Percentiles rank a stretch among this genome's conserved stretches.
These are phyloP conservation scores for Acanthamoeba healyi DNA, from an alignment of 208 protist species.

Conservation along the genomic window DNA sequence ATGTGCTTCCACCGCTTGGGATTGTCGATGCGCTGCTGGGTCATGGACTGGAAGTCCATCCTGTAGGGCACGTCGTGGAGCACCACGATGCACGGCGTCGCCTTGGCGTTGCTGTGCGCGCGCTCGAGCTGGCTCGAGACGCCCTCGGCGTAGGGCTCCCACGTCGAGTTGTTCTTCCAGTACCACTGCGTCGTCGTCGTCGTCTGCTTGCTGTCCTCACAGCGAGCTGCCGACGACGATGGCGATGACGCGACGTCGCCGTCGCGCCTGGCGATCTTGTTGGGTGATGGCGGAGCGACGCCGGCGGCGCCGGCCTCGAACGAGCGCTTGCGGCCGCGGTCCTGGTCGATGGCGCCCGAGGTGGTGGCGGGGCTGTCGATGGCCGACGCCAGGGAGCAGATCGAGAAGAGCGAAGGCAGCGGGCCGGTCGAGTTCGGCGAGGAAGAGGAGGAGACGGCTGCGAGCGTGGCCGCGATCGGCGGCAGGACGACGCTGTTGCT, in stretches of 20 bases:
- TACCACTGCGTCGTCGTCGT: background rate
- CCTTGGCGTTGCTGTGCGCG: background rate
- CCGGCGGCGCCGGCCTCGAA: background rate
- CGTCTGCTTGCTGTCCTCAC: background rate
- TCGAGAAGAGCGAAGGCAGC: constrained; percentile 15
- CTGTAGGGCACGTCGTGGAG: constrained; percentile 36
- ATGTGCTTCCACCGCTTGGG: constrained; percentile 43
- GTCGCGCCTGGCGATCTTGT: background rate
- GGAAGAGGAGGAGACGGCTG: background rate
- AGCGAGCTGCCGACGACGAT: background rate
- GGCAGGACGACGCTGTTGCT: background rate
- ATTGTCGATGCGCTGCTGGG: constrained; percentile 23
- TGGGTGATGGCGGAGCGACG: background rate
- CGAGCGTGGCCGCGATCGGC: background rate
- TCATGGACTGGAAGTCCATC: constrained; percentile 59
- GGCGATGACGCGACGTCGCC: background rate
- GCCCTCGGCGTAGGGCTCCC: constrained; percentile 31
- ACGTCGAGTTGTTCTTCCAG: constrained; percentile 39
- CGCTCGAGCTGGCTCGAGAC: constrained; percentile 10
- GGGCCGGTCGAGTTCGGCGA: no score
- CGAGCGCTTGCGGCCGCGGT: background rate
- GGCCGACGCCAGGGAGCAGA: constrained; percentile 16
- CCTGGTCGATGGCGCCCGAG: background rate
- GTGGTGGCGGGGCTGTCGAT: background rate
- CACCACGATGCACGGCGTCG: background rate